Evolutionary conservation across 169 alveolate genomes (phyloP), one percentile per base, ranked within the genome.

Genomic region (Cryptosporidium sp.): DNA sequence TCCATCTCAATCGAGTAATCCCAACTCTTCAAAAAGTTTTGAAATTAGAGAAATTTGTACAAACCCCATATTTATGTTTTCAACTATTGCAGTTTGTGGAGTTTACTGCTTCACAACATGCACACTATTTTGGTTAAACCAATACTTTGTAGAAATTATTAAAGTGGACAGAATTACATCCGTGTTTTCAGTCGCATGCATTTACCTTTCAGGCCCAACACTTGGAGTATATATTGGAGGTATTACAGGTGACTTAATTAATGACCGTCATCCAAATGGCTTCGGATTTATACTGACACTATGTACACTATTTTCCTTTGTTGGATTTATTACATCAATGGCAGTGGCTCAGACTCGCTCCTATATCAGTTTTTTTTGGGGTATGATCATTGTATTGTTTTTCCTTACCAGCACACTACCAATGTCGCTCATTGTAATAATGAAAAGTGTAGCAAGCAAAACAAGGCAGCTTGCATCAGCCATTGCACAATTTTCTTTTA

Each of bases 391-490:
- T 3, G 16, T 65, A 41, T 18, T 80, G 48, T 80, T 80, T 48
- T 80, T 80, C 55, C 48, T 80, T n/a, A 62, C 89, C 39, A 65
- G 89, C 9, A 80, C 89, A 62, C 68, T 80, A n/a, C 89, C 89
- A 16, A 80, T 80, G 67, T 80, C 89, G 1, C 21, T 80, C 37
- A 80, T 80, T 35, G 75, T 80, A 39, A 62, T 65, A 62, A 80
- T 80, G 23, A 80, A 80, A 21, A 45, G 89, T 62, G 89, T 80
- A 29, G 5, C 89, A n/a, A 23, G 45, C 33, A 59, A 62, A 29
- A 43, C 50, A 33, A 59, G 89, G 16, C 89, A 59, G 12, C 65
- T 80, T 14, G 89, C 89, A 43, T 62, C 89, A 58, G 89, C 89
- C 6, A 59, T 80, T 26, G 89, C 89, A 43, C 89, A 80, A 67